Evolutionary conservation across 495 filamentous ascomycete genomes (phyloP).

Genomic region (Penicillium manginii): DNA sequence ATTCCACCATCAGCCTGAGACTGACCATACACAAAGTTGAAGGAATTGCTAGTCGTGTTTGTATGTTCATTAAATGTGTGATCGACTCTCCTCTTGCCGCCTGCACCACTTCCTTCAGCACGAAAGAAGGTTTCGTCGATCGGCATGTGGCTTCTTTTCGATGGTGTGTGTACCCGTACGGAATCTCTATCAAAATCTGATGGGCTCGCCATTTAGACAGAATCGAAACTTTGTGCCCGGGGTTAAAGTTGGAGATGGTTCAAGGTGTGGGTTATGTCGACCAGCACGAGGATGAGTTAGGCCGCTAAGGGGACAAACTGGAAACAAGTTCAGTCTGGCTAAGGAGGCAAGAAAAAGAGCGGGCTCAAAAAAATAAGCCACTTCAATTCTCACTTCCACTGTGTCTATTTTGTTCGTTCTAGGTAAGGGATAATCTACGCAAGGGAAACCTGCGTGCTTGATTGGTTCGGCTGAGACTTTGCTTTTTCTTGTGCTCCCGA

Average conservation of each 20-base stretch:
- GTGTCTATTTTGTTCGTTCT: not conserved
- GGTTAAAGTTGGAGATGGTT: not conserved
- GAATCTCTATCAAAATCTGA: conserved; percentile 2
- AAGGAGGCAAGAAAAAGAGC: not conserved
- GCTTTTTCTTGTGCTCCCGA: conserved; percentile 3
- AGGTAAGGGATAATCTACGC: conserved; percentile 1
- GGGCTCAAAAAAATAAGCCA: not conserved
- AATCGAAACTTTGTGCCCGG: not conserved
- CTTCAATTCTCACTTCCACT: not conserved
- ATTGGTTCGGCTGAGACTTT: not conserved
- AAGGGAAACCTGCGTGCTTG: not conserved
- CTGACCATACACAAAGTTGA: not conserved
- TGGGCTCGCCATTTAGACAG: conserved; percentile 1
- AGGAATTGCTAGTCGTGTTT: not conserved
- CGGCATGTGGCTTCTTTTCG: not conserved
- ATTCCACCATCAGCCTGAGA: not conserved
- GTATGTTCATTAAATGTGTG: not conserved
- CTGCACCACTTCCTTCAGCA: not conserved
- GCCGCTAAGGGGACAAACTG: not conserved
- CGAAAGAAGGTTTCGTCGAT: not conserved
- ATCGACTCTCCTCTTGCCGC: not conserved
- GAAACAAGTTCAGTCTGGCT: not conserved
- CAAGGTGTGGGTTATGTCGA: not conserved
- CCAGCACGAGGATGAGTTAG: not conserved
- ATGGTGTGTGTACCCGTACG: not conserved